Evolutionary conservation across 2,329 filamentous ascomycete species (phyloP), one percentile per base, ranked within the genome.

Genomic region (Aureobasidium mangrovei): DNA sequence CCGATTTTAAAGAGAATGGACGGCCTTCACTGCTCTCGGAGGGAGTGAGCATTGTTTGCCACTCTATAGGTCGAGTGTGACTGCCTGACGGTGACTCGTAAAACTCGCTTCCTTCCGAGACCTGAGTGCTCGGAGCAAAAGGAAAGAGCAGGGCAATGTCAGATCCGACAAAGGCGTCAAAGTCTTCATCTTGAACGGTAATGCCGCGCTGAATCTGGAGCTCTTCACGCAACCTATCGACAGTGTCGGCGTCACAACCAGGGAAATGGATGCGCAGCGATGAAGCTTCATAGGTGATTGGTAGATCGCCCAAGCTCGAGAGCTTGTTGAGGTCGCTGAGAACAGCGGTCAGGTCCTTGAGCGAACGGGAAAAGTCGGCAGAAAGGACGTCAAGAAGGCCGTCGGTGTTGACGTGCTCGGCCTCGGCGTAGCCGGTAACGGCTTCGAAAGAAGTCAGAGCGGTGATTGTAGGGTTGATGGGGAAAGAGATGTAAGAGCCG

Each of bases 401-500:
- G 43, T 91, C 83, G 35, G 85, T 84, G 74, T 91, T 87, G 60
- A 97, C 78, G 59, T 67, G 64, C 35, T 64, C 61, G 47, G 33
- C 46, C 18, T 54, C 54, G 48, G 71, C 69, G 58, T 77, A 78
- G 39, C 74, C 73, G 56, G 80, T 73, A 55, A 85, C 75, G 7
- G 77, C 77, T 54, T 77, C 77, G 40, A 94, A 74, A 7, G 86
- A 83, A 61, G 85, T 86, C 56, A 98, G 79, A 31, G 91, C 89
- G 32, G 91, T 97, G 65, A 97, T 82, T 56, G 88, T 94, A 2
- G 93, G 93, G 70, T 83, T 89, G 63, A 97, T 75, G 62, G 83
- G 78, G 74, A 97, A 98, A 70, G 95, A 90, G 66, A 98, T 78
- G 69, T 82, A 91, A 1, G 91, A 87, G 28, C 93, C 93, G 2